Base-by-base conservation (phyloP, 1,139 yeast genomes). In the Suhomyces anneliseae region DNA sequence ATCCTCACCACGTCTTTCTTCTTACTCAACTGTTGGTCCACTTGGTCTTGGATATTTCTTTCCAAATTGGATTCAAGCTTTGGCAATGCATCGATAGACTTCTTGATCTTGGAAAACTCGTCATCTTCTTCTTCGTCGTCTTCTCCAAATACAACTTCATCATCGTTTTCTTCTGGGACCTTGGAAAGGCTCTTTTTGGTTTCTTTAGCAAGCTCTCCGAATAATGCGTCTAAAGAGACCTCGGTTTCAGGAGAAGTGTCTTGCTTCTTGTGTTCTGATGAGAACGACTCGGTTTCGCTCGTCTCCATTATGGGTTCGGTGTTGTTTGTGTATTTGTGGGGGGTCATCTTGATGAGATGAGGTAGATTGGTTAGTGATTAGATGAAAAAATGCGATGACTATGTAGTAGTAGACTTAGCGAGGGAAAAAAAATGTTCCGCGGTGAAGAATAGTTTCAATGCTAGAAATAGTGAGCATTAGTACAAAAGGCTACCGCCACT, bases 41-140 rank as follows among this genome's bases (percentile, higher is more conserved):
- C 48, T 27, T 51, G 48, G 27, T 48, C 46, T 11, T 54, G 53
- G 38, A 67, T 42, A 9, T 60, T 56, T 19, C 46, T 53, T 36
- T 70, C 73, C 42, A 68, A 57, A 34, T 58, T 57, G 24, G 69
- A 61, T n/a, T 61, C 52, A 29, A 75, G 66, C 45, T 71, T 69
- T 9, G 80, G 80, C 34, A 75, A 61, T 5, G 55, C 60, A 8
- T 58, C 57, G 11, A 74, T 62, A 34, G 67, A 54, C 33, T 58
- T 53, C 42, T 69, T 68, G 42, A 74, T 64, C 39, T 60, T 55
- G 12, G 58, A 50, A 45, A 68, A 70, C 40, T 47, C 51, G n/a
- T 43, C 46, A 8, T 65, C 68, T 32, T 61, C 55, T 6, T 47
- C 50, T 9, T 46, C 34, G 34, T 44, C 38, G 27, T 48, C 51